Conservation (phyloP, 1,284 basidiomycete species). For the Sanghuangporus weigelae region DNA sequence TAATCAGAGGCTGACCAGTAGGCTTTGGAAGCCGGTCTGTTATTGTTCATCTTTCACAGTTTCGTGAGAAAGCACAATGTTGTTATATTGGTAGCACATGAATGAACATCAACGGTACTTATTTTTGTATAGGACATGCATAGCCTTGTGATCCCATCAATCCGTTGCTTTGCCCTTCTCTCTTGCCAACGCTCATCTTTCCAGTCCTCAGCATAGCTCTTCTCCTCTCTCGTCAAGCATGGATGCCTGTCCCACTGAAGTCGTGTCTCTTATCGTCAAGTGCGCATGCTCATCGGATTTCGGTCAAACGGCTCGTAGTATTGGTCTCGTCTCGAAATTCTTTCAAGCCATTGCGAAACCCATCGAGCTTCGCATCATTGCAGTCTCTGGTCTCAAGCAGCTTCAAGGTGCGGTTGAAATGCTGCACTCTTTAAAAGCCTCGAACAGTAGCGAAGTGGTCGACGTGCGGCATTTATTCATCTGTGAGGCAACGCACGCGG, state of each 20-base stretch:
- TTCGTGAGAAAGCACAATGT: no score
- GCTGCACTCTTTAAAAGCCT: background rate
- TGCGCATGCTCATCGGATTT: slow-evolving; percentile 1
- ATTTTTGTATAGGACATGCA: no score
- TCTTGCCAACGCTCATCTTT: background rate
- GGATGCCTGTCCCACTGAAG: background rate
- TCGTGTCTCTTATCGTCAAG: background rate
- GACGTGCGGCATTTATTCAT: background rate
- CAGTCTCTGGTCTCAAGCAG: background rate
- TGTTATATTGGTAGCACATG: no score
- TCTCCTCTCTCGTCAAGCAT: background rate
- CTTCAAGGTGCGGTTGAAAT: background rate
- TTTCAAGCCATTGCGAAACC: slow-evolving; percentile 2
- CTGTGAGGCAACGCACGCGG: background rate
- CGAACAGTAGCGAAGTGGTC: background rate
- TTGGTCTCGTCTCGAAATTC: slow-evolving; percentile 2
- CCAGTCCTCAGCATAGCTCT: background rate
- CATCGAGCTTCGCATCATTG: background rate
- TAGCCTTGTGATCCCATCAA: no score
- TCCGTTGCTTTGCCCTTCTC: no score
- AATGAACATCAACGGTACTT: no score
- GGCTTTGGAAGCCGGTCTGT: no score
- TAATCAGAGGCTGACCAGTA: no score
- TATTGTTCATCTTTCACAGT: no score
- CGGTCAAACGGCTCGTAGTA: background rate